phyloP scores from a whole-genome alignment of 352 stramenopile genomes.

The Peronospora destructor region DNA sequence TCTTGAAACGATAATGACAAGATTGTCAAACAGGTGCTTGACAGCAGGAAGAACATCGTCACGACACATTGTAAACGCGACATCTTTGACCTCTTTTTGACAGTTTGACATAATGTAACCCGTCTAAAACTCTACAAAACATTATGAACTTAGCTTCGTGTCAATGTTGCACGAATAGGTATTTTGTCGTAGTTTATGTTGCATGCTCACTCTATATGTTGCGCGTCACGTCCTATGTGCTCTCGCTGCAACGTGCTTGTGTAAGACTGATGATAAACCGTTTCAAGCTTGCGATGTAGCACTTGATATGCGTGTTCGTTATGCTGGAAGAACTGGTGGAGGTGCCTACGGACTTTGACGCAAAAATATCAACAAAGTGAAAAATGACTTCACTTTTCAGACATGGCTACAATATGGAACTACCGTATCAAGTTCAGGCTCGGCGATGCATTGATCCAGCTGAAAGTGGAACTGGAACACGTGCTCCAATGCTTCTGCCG shows the following conservation, averaged over 20 bases:
- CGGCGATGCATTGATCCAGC: constrained; percentile 34
- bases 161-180: too few species aligned
- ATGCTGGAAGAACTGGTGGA: constrained; percentile 12
- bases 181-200: not conserved
- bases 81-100: constrained; percentile 9
- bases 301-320: constrained; percentile 1
- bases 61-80: constrained; percentile 1
- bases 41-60: constrained; percentile 13
- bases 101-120: not conserved
- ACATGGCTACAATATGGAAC: not conserved
- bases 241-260: not conserved
- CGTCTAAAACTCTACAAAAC: too few species aligned
- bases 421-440: constrained; percentile 38
- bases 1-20: constrained; percentile 1
- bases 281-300: not conserved
- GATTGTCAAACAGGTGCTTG: not conserved
- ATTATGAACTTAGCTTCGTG: too few species aligned
- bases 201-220: not conserved
- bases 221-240: too few species aligned
- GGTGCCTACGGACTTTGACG: constrained; percentile 7
- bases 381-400: constrained; percentile 1
- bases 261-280: too few species aligned
- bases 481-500: constrained; percentile 36
- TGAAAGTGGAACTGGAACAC: constrained; percentile 47
- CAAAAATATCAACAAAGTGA: not conserved